Percentiles rank a stretch among this genome's conserved stretches.
These are phyloP conservation scores for Chlorella variabilis DNA, from an alignment of 163 green algal species.

Conservation along the genomic window DNA sequence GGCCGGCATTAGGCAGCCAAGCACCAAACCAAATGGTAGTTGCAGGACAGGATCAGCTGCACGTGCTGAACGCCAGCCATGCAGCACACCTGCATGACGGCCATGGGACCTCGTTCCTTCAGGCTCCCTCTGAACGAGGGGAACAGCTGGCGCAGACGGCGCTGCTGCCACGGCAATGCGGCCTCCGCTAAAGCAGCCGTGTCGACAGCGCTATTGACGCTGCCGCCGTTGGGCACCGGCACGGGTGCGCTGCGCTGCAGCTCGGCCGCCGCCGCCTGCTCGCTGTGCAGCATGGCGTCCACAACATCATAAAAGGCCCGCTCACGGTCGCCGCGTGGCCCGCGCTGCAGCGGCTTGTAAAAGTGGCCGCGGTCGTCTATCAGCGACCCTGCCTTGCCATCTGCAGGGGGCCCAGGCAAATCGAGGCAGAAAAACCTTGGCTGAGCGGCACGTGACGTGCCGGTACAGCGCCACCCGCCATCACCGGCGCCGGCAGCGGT, in stretches of 20 bases:
- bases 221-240: neutral
- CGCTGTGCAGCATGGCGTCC: conserved; percentile 3
- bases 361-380: conserved; percentile 68
- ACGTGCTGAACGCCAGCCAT: neutral
- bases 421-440: neutral
- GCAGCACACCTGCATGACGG: conserved; percentile 13
- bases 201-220: neutral
- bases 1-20: neutral
- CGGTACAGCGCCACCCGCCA: neutral
- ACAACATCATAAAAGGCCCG: conserved; percentile 59
- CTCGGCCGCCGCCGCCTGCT: conserved; percentile 8
- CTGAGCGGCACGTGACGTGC: neutral
- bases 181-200: neutral
- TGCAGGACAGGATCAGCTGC: neutral
- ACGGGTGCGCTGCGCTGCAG: neutral
- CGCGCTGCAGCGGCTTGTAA: conserved; percentile 70
- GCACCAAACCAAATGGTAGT: neutral
- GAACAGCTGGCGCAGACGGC: conserved; percentile 17
- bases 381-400: conserved; percentile 68
- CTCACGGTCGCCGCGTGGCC: conserved; percentile 60
- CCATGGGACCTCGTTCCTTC: neutral
- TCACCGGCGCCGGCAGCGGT: neutral
- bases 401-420: conserved; percentile 32
- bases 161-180: conserved; percentile 4
- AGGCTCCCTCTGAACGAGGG: conserved; percentile 1